These are phyloP conservation scores for Daldinia decipiens DNA, from an alignment of 495 filamentous ascomycete species.

Conservation along the genomic window DNA sequence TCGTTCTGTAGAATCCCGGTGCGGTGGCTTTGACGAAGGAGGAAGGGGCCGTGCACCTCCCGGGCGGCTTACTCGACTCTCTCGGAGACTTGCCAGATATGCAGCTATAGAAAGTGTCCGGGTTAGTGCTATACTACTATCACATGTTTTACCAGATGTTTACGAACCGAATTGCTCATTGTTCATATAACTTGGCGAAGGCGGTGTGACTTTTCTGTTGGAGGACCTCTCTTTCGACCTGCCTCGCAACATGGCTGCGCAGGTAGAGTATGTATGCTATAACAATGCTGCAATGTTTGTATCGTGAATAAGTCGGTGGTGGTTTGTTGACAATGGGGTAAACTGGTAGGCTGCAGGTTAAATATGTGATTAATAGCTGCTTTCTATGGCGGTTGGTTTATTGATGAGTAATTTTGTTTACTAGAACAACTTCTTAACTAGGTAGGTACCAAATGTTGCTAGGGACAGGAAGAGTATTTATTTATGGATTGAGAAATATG, in stretches of 20 bases:
- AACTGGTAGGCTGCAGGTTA: conserved; percentile 1
- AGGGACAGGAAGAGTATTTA: conserved; percentile 36
- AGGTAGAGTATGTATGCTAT: conserved; percentile 9
- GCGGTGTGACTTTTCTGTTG: conserved; percentile 71
- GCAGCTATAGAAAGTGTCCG: conserved; percentile 62
- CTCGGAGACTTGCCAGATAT: conserved; percentile 83
- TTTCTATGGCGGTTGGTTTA: conserved; percentile 5
- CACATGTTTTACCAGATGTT: conserved; percentile 39
- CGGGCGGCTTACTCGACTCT: conserved; percentile 78
- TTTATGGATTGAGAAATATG: conserved; percentile 31
- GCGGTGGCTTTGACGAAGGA: conserved; percentile 51
- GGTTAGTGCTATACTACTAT: conserved; percentile 43
- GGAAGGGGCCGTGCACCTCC: conserved; percentile 84
- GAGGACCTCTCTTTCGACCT: conserved; percentile 45
- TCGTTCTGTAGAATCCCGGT: conserved; percentile 45
- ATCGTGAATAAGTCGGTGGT: background rate
- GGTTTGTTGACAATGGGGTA: conserved; percentile 10
- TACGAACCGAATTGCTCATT: conserved; percentile 85
- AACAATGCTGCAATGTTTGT: conserved; percentile 8
- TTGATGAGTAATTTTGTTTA: conserved; percentile 36
- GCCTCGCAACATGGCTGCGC: conserved; percentile 40
- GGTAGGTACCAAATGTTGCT: conserved; percentile 32
- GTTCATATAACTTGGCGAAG: conserved; percentile 84
- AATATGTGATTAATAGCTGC: conserved; percentile 18
- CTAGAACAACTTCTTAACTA: conserved; percentile 27